Base-by-base conservation (phyloP, 257 asterid species). In the Leptodermis oblonga region DNA sequence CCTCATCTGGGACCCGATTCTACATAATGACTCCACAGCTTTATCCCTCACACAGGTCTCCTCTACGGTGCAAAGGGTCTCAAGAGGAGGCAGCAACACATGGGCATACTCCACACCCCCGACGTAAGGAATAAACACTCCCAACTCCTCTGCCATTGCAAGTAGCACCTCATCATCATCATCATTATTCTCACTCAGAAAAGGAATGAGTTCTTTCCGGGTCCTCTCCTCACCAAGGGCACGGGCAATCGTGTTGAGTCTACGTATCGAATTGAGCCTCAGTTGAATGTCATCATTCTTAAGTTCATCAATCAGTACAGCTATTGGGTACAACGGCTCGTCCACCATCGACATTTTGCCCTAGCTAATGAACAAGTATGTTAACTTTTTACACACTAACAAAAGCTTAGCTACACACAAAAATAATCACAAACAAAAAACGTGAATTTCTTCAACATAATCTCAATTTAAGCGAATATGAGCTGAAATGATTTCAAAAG, bases 191-290 rank as follows among this genome's bases (percentile, higher is more conserved):
- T 92, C 98, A 8, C 96, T 86, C 68, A 92, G 62, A 77, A 90
- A 90, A 3, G 96, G 97, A 55, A 92, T 85, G 73, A 91, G 70
- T 83, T 91, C 97, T 82, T 92, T 92, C 33, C 98, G 70, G 20
- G 97, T 87, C 75, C 97, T 84, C 61, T 92, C 98, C 82, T 90
- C 98, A 67, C 98, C 97, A 17, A 92, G 96, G 1, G 97, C 98
- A 28, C 97, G 97, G 13, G 98, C 97, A 68, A 92, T 90, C 66
- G 98, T 92, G 72, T 95, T 90, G 22, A 92, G 83, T 80, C 90
- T 86, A 20, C 98, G 88, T 17, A 92, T 88, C 23, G 96, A 92
- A 72, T 92, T 92, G 61, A 91, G 74, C 68, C 97, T 74, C 34
- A 91, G 83, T 61, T 88, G 97, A 75, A 88, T 89, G 68, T 92